phyloP scores from a whole-genome alignment of 257 asterid species.

The Solanum corneliomulleri region DNA sequence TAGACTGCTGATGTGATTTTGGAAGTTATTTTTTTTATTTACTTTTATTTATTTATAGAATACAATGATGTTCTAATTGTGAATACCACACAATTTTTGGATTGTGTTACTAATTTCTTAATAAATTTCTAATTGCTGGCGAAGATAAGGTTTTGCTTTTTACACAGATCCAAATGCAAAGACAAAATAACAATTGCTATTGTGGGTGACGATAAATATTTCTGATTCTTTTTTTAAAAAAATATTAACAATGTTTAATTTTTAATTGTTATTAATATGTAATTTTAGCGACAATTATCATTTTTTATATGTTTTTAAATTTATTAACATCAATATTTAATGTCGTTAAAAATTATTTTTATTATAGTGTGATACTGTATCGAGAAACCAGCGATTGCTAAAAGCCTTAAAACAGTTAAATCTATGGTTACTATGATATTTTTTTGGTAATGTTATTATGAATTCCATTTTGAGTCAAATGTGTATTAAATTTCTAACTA shows the following conservation, averaged over 20 bases:
- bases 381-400: neutral
- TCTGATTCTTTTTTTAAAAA: neutral
- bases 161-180: neutral
- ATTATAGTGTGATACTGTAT: neutral
- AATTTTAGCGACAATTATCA: too few species aligned
- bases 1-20: neutral
- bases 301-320: rapidly evolving
- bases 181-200: neutral
- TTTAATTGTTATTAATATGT: too few species aligned
- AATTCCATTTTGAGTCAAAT: neutral
- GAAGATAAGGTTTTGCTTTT: neutral
- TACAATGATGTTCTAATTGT: neutral
- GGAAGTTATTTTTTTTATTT: neutral
- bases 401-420: neutral
- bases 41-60: neutral
- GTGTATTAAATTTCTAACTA: neutral
- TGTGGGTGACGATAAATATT: neutral
- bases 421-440: neutral
- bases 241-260: too few species aligned
- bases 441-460: too few species aligned
- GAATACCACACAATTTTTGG: neutral
- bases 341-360: too few species aligned
- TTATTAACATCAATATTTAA: too few species aligned
- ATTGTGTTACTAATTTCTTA: neutral
- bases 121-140: neutral